Evolutionary conservation across 2,329 filamentous ascomycete genomes (phyloP).

Genomic region (Verticillium dahliae): DNA sequence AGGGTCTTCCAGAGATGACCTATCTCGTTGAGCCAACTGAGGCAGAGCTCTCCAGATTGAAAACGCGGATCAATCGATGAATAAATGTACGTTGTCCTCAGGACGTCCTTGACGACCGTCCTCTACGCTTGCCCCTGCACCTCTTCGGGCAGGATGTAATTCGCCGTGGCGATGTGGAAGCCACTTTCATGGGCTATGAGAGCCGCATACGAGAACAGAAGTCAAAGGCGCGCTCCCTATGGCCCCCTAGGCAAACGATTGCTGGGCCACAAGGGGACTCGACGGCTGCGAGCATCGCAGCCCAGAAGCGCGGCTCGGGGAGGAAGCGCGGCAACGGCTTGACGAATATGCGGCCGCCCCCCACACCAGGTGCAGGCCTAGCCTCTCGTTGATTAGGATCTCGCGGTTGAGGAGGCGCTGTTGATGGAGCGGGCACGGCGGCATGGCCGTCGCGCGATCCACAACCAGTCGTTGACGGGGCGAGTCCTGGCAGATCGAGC

Average conservation of each 20-base stretch:
- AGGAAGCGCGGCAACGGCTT: conserved; percentile 28
- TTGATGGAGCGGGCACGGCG: too few species aligned
- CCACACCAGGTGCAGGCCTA: too few species aligned
- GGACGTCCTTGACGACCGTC: conserved; percentile 23
- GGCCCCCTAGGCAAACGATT: neutral
- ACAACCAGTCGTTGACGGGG: too few species aligned
- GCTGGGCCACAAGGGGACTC: neutral
- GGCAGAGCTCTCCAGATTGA: conserved; percentile 32
- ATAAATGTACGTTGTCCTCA: conserved; percentile 42
- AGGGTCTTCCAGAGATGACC: conserved; percentile 22
- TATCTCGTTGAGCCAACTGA: conserved; percentile 32
- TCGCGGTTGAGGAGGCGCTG: too few species aligned
- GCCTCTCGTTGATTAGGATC: too few species aligned
- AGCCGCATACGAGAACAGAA: conserved; percentile 36
- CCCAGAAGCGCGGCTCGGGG: conserved; percentile 16
- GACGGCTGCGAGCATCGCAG: neutral
- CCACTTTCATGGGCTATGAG: too few species aligned
- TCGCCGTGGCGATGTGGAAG: too few species aligned
- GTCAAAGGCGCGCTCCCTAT: conserved; percentile 22
- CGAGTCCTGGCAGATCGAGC: too few species aligned
- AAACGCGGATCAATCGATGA: conserved; percentile 28
- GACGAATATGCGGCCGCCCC: conserved; percentile 16
- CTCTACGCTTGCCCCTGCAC: conserved; percentile 33
- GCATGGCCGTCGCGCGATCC: too few species aligned
- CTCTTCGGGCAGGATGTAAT: conserved; percentile 24